phyloP scores from a whole-genome alignment of 441 rosid species.

The Populus tomentosa region DNA sequence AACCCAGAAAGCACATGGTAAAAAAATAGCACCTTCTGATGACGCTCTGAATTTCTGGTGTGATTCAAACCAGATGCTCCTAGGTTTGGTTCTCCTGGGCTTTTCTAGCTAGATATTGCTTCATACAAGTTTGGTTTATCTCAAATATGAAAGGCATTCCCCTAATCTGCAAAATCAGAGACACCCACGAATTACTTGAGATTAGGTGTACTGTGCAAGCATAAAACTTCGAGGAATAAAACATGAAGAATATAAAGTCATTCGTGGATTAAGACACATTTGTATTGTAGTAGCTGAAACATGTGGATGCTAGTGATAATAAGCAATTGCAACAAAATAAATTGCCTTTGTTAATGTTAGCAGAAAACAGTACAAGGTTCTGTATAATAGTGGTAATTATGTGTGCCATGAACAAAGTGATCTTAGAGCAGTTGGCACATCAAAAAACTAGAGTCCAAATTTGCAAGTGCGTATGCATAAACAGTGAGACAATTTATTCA shows the following conservation, averaged over 20 bases:
- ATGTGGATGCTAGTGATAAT: background rate
- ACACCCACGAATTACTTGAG: background rate
- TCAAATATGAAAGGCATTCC: slow-evolving; percentile 83
- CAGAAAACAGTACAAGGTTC: background rate
- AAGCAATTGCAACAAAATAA: background rate
- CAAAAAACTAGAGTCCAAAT: background rate
- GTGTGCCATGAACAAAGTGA: background rate
- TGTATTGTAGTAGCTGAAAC: background rate
- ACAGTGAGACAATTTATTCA: too few species aligned
- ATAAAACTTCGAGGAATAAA: background rate
- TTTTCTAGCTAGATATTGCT: slow-evolving; percentile 41
- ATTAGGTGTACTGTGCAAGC: background rate
- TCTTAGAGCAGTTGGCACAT: background rate
- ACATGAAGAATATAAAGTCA: background rate
- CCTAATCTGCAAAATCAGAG: slow-evolving; percentile 54
- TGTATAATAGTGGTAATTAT: background rate
- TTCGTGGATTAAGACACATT: background rate
- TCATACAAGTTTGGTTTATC: slow-evolving; percentile 46
- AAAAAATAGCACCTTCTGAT: slow-evolving; percentile 24
- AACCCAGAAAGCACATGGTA: slow-evolving; percentile 27
- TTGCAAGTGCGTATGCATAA: background rate
- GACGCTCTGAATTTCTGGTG: background rate
- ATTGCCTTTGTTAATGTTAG: background rate
- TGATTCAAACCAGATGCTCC: slow-evolving; percentile 14
- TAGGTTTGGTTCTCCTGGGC: slow-evolving; percentile 8